phyloP scores from a whole-genome alignment of 345 rosid species.

The Moricandia moricandioides region DNA sequence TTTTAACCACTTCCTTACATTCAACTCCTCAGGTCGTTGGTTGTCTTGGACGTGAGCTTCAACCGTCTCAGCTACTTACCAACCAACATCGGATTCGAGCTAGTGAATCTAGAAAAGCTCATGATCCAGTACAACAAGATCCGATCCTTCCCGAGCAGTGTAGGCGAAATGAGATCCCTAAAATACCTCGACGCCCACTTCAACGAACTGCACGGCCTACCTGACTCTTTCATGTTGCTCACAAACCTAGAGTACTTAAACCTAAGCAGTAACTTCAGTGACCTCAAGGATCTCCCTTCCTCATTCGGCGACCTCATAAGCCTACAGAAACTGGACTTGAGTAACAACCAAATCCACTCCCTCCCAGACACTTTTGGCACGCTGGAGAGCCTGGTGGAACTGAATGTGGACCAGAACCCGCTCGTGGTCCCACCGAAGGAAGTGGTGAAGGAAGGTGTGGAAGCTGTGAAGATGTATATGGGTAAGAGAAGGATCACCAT shows the following conservation, averaged over 20 bases:
- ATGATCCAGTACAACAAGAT: slow-evolving; percentile 69
- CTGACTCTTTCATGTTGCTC: slow-evolving; percentile 56
- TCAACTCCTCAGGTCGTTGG: slow-evolving; percentile 53
- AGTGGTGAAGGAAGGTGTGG: slow-evolving; percentile 64
- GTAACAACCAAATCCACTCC: slow-evolving; percentile 83
- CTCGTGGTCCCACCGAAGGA: slow-evolving; percentile 63
- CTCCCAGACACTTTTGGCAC: slow-evolving; percentile 82
- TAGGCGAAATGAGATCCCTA: slow-evolving; percentile 72
- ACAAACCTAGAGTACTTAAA: slow-evolving; percentile 65
- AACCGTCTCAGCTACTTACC: slow-evolving; percentile 78
- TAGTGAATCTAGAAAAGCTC: slow-evolving; percentile 58
- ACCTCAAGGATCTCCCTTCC: slow-evolving; percentile 66
- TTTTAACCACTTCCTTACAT: slow-evolving; percentile 2
- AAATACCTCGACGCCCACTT: slow-evolving; percentile 73
- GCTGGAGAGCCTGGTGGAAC: slow-evolving; percentile 60
- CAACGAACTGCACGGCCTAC: slow-evolving; percentile 73
- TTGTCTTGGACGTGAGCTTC: slow-evolving; percentile 76
- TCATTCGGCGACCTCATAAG: slow-evolving; percentile 67
- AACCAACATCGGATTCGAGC: slow-evolving; percentile 71
- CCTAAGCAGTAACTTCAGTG: slow-evolving; percentile 76
- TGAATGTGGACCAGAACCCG: slow-evolving; percentile 72
- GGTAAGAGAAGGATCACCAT: slow-evolving; percentile 64
- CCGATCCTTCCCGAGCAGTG: slow-evolving; percentile 63
- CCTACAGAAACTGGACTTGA: slow-evolving; percentile 80
- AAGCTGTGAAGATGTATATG: slow-evolving; percentile 69